Evolutionary conservation across 2,329 filamentous ascomycete species (phyloP), one percentile per base, ranked within the genome.

Genomic region (Aspergillus carbonarius): DNA sequence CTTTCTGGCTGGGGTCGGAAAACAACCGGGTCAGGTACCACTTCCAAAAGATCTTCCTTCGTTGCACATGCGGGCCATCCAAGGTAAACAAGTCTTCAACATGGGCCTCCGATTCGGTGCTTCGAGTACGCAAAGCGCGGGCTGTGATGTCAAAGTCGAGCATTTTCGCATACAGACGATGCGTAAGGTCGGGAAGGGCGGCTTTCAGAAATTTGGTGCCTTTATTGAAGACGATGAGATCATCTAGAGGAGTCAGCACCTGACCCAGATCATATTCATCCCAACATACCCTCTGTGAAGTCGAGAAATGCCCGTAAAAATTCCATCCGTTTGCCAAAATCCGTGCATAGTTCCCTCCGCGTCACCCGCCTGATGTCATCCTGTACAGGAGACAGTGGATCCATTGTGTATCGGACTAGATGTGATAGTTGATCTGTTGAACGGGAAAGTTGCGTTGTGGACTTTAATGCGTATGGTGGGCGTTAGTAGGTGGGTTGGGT

Each of bases 81-180:
- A 58, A 54, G 6, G 55, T 60, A 40, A 60, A 60, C 12, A 52
- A 30, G 25, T 60, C 59, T 2, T 60, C 55, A 4, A 58, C 46
- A 2, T 52, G 51, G n/a, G 39, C 50, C 8, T 60, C 55, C 2
- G 55, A 58, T 8, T 52, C 23, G 5, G 59, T 58, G 25, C 34
- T 60, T 40, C 59, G 50, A 5, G 56, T 58, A 10, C 59, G 55
- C 10, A 60, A 34, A 0, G 59, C 59, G 30, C 59, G 59, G 12
- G 59, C 59, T n/a, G 59, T 60, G 37, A 60, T 52, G 34, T 60
- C 59, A 40, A 60, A 60, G 32, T 58, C 55, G 18, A 60, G 59
- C 59, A 60, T 58, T 35, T 58, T 60, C n/a, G 50, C 35, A 30
- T 60, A 60, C 1, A 60, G 59, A 20, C 59, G 59, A 52, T 60